A percentile compares a stretch with the other conserved stretches of the same genome.
Conservation (phyloP, 768 basidiomycete genomes). For the Xerocomellus intermedius region DNA sequence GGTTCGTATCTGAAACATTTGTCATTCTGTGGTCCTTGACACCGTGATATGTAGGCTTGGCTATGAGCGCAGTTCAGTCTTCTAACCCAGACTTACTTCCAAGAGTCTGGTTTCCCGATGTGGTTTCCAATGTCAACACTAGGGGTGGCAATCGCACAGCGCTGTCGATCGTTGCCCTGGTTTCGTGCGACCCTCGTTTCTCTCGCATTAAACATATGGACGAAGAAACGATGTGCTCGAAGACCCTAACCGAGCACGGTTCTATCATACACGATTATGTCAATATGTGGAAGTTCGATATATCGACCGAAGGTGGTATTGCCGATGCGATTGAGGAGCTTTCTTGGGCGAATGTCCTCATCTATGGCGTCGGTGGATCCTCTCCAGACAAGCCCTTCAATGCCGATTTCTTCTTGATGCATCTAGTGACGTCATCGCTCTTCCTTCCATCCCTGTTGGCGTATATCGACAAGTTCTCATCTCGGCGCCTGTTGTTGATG, state of each 20-base stretch:
- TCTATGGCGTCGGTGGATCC: conserved; percentile 63
- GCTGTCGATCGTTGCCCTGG: conserved; percentile 49
- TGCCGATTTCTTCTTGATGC: conserved; percentile 70
- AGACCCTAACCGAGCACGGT: conserved; percentile 33
- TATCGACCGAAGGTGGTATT: conserved; percentile 36
- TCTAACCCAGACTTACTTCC: conserved; percentile 18
- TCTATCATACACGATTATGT: conserved; percentile 42
- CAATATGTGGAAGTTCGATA: conserved; percentile 45
- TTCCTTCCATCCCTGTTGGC: conserved; percentile 55
- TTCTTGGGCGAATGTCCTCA: conserved; percentile 49
- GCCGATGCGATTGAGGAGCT: conserved; percentile 61
- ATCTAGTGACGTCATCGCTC: conserved; percentile 64
- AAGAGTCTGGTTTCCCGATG: conserved; percentile 24
- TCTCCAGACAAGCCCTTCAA: conserved; percentile 48
- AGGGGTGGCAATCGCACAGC: conserved; percentile 30
- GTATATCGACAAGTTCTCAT: conserved; percentile 28
- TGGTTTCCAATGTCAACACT: conserved; percentile 9
- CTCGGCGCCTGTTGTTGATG: conserved; percentile 28
- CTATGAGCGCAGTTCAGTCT: conserved; percentile 42
- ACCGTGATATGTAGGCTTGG: conserved; percentile 43
- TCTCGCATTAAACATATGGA: conserved; percentile 18
- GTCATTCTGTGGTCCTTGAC: conserved; percentile 32
- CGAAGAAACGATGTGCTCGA: conserved; percentile 33
- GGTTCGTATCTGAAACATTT: conserved; percentile 43
- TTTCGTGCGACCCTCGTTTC: conserved; percentile 49